A percentile compares a stretch with the other conserved stretches of the same genome.
phyloP scores from a whole-genome alignment of 352 stramenopile species.

The Globisporangium cederbergense region DNA sequence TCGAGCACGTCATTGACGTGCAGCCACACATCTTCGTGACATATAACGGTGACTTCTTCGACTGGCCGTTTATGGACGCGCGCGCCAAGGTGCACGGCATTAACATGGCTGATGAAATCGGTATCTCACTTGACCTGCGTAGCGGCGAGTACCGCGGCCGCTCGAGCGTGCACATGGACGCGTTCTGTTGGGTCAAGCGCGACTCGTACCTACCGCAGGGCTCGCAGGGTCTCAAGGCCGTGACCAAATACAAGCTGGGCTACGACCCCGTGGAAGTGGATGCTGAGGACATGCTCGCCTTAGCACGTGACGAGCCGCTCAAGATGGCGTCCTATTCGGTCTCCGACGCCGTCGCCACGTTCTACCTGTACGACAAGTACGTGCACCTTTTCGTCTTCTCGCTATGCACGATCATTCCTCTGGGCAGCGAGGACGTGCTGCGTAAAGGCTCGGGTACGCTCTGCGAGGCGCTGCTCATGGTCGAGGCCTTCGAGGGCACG shows the following conservation, averaged over 20 bases:
- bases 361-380: constrained; percentile 99
- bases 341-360: constrained; percentile 99
- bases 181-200: constrained; percentile 99
- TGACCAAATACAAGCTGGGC: constrained; percentile 99
- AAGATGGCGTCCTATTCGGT: constrained; percentile 99
- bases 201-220: constrained; percentile 99
- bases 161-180: constrained; percentile 96
- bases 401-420: constrained; percentile 98
- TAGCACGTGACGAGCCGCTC: constrained; percentile 92
- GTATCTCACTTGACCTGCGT: constrained; percentile 64
- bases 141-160: constrained; percentile 91
- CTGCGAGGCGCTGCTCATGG: constrained; percentile 98
- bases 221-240: constrained; percentile 97
- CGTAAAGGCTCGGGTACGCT: constrained; percentile 95
- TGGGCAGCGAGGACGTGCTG: constrained; percentile 98
- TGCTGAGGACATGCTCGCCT: constrained; percentile 98
- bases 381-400: constrained; percentile 99
- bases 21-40: constrained; percentile 98
- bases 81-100: constrained; percentile 91
- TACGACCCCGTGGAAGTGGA: constrained; percentile 98
- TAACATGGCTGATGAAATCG: constrained; percentile 88
- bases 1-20: constrained; percentile 88
- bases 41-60: constrained; percentile 99
- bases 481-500: constrained; percentile 94
- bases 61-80: constrained; percentile 98